These are phyloP conservation scores for Parietaria judaica DNA, from an alignment of 306 rosid genomes.

Conservation along the genomic window DNA sequence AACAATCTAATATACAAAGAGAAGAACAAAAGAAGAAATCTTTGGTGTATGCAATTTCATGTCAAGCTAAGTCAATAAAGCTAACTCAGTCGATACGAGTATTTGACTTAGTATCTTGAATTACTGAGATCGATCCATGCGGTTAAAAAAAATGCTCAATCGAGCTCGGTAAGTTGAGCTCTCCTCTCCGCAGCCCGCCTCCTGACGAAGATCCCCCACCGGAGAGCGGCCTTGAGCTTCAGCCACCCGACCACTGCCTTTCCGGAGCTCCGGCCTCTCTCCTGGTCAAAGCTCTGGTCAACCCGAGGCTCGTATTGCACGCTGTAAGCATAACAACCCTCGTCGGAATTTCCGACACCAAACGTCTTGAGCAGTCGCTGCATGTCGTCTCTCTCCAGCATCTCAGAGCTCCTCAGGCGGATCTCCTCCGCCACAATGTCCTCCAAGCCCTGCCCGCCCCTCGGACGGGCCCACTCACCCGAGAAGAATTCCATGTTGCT, in stretches of 20 bases:
- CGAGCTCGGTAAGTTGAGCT: conserved; percentile 75
- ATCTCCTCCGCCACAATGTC: conserved; percentile 69
- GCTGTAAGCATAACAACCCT: conserved; percentile 39
- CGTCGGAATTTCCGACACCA: conserved; percentile 38
- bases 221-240: conserved; percentile 80
- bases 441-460: conserved; percentile 51
- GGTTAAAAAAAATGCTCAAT: conserved; percentile 23
- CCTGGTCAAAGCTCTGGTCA: conserved; percentile 33
- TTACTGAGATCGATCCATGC: background rate
- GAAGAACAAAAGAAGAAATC: background rate
- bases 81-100: no score
- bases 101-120: background rate
- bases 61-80: background rate
- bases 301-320: conserved; percentile 51
- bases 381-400: conserved; percentile 83
- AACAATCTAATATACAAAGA: conserved; percentile 11
- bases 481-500: conserved; percentile 24
- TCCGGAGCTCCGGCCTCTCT: conserved; percentile 48
- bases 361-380: conserved; percentile 59
- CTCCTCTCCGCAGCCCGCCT: conserved; percentile 73
- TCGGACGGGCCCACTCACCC: conserved; percentile 54
- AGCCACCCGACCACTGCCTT: conserved; percentile 90
- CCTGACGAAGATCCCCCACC: conserved; percentile 84
- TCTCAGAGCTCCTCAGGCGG: conserved; percentile 67
- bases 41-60: background rate